Base-by-base conservation (phyloP, 2,329 filamentous ascomycete species). In the Helotiales sp. region DNA sequence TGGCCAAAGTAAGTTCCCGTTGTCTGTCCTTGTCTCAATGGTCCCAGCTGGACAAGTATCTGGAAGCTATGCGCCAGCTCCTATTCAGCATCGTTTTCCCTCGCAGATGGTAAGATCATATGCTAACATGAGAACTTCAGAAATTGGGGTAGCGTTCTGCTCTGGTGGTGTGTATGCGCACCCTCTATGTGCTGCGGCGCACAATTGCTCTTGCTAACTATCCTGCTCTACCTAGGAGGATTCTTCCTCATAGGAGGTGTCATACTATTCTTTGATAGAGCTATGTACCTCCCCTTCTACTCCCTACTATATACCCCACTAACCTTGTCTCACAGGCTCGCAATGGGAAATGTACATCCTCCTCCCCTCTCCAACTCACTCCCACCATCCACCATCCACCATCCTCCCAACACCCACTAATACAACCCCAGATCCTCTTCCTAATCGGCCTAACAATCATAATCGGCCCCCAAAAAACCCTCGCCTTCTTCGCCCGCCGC, bases 61-160 rank as follows among this genome's bases (percentile, higher is more conserved):
- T 29, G n/a, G 30, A 50, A 17, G 44, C 27, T 59, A 63, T 64
- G 66, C 62, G 64, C 64, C 66, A 60, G 56, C 54, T 51, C 19
- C 36, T 19, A 40, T 19, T 40, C 6, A n/a, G 19, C 17, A 3
- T 25, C 8, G 3, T 6, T 44, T 27, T 25, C 10, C 22, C 3
- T 5, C 15, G 10, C 3, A 13, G 13, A 13, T 22, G 42, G 1
- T 5, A 48, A 27, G 40, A 33, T 54, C 27, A 50, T 34, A 55
- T 61, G 67, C 71, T 74, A 67, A 71, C 54, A n/a, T 5, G 10
- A 55, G 30, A 54, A 33, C 57, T 63, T 48, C 70, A 98, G 95
- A 99, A 77, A 89, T 98, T 70, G 95, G 95, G 68, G 93, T 97
- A 63, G 91, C 93, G 73, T 99, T 99, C 81, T 98, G 95, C 83